Base-by-base conservation (phyloP, 1,284 basidiomycete genomes). In the Ceratobasidium sp. region DNA sequence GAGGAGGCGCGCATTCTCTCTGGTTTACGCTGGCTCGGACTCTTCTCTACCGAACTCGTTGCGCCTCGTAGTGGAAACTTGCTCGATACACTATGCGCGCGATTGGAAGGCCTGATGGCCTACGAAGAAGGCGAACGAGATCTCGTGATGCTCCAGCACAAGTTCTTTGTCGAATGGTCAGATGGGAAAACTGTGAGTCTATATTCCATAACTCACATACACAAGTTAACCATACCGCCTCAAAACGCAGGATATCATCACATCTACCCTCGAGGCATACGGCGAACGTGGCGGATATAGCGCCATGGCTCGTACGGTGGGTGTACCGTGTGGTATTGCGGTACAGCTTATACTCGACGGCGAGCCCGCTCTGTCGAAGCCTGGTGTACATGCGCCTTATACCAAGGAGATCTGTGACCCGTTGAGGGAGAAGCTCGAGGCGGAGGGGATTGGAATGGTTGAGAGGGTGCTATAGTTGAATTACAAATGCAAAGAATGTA, bases 111-210 rank as follows among this genome's bases (percentile, higher is more conserved):
- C 81, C 91, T 98, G 85, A 98, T 98, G 94, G 91, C 92, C 85
- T 99, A 98, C 87, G 94, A 92, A 80, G 87, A 90, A 66, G 95
- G 95, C 80, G 97, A 99, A 87, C 93, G 96, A 26, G 97, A 99
- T 86, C 91, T 99, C 81, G 95, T 99, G 82, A 95, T 98, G 91
- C 91, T 99, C 73, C 97, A 99, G 87, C 97, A 99, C 91, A 97
- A 97, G 87, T 98, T 98, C 84, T 87, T 95, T 82, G 92, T 98
- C 64, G 91, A 96, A 84, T 94, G 94, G 90, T 88, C 90, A 53
- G 95, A 97, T 84, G 96, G 97, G 72, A 90, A 87, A 68, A 87
- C 89, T 85, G 94, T 93, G 79, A 79, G 89, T 83, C 63, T 78
- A 33, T 3, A 78, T 64, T 18, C 10, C 18, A 64, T 64, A 49